Percentiles rank a stretch among this genome's conserved stretches.
Conservation (phyloP, 83 land plant genomes). For the Picea mariana region DNA sequence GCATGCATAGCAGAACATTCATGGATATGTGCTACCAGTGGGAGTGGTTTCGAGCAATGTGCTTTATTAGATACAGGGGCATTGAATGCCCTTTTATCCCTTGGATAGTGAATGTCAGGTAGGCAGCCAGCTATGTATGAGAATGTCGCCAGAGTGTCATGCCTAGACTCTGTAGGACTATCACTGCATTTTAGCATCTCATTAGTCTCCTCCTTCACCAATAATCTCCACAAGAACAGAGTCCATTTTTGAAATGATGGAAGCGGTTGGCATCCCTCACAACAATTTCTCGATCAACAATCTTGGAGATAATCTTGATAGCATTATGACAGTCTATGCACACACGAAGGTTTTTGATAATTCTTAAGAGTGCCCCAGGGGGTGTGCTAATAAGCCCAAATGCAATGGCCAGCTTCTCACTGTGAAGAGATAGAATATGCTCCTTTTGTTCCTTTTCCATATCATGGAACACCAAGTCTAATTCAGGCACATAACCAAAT, state of each 20-base stretch:
- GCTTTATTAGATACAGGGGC: too few species aligned
- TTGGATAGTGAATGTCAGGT: too few species aligned
- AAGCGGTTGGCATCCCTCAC: slow-evolving; percentile 3
- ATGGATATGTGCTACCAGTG: too few species aligned
- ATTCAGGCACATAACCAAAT: slow-evolving; percentile 8
- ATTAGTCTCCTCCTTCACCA: not conserved
- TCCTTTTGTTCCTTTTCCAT: slow-evolving; percentile 1
- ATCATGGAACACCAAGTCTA: not conserved
- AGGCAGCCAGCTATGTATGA: too few species aligned
- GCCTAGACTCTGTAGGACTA: too few species aligned
- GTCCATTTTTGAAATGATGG: slow-evolving; percentile 14
- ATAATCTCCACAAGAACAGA: slow-evolving; percentile 9
- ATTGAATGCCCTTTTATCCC: too few species aligned
- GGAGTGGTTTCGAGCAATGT: too few species aligned
- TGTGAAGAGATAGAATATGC: not conserved
- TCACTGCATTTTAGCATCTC: too few species aligned
- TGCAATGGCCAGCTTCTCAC: slow-evolving; percentile 9
- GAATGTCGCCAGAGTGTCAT: too few species aligned
- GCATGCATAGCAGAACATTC: too few species aligned
- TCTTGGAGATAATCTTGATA: slow-evolving; percentile 12
- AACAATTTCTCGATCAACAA: slow-evolving; percentile 14
- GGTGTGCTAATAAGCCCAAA: slow-evolving; percentile 11
- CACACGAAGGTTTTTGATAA: slow-evolving; percentile 8
- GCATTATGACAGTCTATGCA: slow-evolving; percentile 8
- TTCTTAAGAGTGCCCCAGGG: slow-evolving; percentile 3